Evolutionary conservation across 306 rosid species (phyloP), one percentile per base, ranked within the genome.

Genomic region (Senna tora): DNA sequence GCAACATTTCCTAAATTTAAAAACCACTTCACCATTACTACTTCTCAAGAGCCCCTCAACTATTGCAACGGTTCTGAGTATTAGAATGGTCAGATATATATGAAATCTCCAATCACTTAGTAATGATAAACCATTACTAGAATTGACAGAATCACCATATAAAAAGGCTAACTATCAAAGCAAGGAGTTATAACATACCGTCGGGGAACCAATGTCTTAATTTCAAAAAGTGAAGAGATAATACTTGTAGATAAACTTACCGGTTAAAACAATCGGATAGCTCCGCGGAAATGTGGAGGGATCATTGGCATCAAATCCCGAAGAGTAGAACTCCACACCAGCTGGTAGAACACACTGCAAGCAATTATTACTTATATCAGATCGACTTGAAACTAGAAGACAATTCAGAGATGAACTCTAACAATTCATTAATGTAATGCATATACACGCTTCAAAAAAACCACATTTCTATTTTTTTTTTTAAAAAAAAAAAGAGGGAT

Each of bases 301-400:
- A 65, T 88, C 92, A 28, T 60, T 81, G 54, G 95, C 50, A 81
- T 89, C 90, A 66, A 71, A 91, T 3, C 99, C 97, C 0, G 96
- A 88, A 3, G 91, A 73, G 68, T 79, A 73, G 75, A 94, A 86
- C 79, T 78, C 87, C 25, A 91, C 89, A n/a, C 99, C 91, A 62
- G 99, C 99, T 10, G 99, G 99, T 63, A 94, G 78, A 84, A 94
- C 99, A 58, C 97, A 91, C 99, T 94, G 92, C 78, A 82, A 81
- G 22, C 67, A 80, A 68, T 59, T 20, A 65, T 63, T 25, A 71
- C 33, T 38, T 12, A 34, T 54, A 49, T 57, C 20, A 71, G 56
- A 82, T 47, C 67, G 61, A 58, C 58, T 21, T 58, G 38, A 52
- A 43, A 82, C 33, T 30, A 15, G 9, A 58, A 65, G 21, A 45